Base-by-base conservation (phyloP, 306 rosid species). In the Casuarina glauca region DNA sequence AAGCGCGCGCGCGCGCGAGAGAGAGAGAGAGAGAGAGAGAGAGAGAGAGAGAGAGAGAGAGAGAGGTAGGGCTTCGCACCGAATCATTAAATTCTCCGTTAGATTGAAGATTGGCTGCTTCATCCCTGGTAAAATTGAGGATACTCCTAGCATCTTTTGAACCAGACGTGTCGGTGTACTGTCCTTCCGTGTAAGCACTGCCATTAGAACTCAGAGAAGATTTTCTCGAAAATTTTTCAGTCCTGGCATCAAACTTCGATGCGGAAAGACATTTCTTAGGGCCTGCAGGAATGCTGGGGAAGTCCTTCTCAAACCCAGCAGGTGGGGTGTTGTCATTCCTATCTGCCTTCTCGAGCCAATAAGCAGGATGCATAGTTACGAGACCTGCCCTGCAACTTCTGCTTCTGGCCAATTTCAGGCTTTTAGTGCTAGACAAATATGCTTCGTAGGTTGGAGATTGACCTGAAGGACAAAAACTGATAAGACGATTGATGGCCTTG, bases 81-180 rank as follows among this genome's bases (percentile, higher is more conserved):
- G 71, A 60, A 17, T 72, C 79, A 60, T 72, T 55, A 4, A 79
- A 77, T 81, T 77, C 83, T 50, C 61, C 73, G 73, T 78, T 84
- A 53, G 73, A 16, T 44, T 82, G 80, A 46, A 35, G 72, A 69
- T 74, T 81, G 77, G 83, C 60, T 81, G 16, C 82, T 74, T 77
- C 77, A 19, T 26, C 78, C 82, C 80, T 74, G 76, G 61, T 78
- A 73, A 83, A 95, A 70, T 87, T 87, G 72, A 89, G 81, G 73
- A 88, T 90, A 45, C 97, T 92, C 9, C 88, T 50, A 52, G 84
- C 83, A 68, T 95, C 97, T 49, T 93, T 97, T 60, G 73, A 11
- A 60, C 90, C 93, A 46, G 87, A 84, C 70, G 86, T 90, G 72
- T 74, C 46, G 66, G 36, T 70, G 26, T 86, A 83, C 61, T 84